phyloP scores from a whole-genome alignment of 495 filamentous ascomycete species.

The Tuber indicum region DNA sequence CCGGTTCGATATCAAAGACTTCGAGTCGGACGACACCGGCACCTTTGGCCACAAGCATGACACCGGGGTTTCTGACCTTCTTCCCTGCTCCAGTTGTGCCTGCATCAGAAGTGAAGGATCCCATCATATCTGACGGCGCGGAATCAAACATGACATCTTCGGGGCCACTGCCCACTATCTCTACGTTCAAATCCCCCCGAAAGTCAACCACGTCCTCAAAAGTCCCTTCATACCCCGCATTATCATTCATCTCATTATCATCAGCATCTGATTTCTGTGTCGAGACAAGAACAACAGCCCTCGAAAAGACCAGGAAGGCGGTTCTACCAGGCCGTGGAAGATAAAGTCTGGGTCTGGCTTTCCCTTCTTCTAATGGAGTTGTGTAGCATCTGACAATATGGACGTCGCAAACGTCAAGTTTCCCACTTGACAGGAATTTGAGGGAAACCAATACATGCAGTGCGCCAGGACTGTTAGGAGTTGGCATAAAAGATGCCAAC shows the following conservation, averaged over 20 bases:
- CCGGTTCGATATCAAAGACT: slow-evolving; percentile 51
- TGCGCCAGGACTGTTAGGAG: slow-evolving; percentile 15
- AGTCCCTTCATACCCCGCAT: slow-evolving; percentile 27
- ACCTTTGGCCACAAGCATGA: slow-evolving; percentile 66
- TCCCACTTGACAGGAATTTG: slow-evolving; percentile 24
- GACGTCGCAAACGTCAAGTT: slow-evolving; percentile 49
- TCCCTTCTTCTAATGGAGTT: slow-evolving; percentile 45
- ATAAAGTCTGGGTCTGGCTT: slow-evolving; percentile 60
- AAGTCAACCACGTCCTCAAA: slow-evolving; percentile 85
- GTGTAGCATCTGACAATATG: slow-evolving; percentile 60
- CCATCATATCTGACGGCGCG: slow-evolving; percentile 41
- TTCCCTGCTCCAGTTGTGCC: slow-evolving; percentile 40
- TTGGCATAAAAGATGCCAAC: slow-evolving; percentile 33
- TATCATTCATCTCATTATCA: slow-evolving; percentile 27
- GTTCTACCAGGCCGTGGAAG: slow-evolving; percentile 68
- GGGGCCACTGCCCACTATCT: slow-evolving; percentile 57
- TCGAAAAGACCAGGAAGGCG: slow-evolving; percentile 74
- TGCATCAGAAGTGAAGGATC: slow-evolving; percentile 23
- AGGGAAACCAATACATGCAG: slow-evolving; percentile 45
- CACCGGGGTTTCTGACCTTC: slow-evolving; percentile 56
- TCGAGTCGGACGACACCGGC: slow-evolving; percentile 73
- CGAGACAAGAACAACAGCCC: slow-evolving; percentile 69
- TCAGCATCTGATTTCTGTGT: slow-evolving; percentile 43
- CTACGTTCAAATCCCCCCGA: slow-evolving; percentile 56
- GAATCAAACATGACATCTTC: slow-evolving; percentile 47